Conservation (phyloP, 768 basidiomycete genomes). For the Hemileccinum impolitum region DNA sequence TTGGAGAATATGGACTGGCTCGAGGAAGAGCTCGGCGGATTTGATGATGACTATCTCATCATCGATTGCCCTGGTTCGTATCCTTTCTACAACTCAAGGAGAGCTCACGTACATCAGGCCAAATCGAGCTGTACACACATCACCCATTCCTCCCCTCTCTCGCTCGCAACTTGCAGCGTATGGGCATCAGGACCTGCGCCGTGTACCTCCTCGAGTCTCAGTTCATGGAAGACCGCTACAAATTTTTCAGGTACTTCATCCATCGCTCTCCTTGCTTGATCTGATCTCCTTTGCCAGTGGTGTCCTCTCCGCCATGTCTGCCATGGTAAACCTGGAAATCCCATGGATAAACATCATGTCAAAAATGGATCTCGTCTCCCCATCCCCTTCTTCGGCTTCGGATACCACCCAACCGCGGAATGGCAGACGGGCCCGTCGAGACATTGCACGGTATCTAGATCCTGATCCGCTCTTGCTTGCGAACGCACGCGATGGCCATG, state of each 20-base stretch:
- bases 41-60: conserved; percentile 92
- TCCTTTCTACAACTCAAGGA: background rate
- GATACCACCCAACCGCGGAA: conserved; percentile 58
- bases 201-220: conserved; percentile 95
- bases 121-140: conserved; percentile 98
- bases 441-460: conserved; percentile 94
- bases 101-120: conserved; percentile 49
- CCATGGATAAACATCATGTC: conserved; percentile 99
- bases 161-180: conserved; percentile 65
- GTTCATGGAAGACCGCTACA: conserved; percentile 99
- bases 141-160: conserved; percentile 94
- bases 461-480: conserved; percentile 89
- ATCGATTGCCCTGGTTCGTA: conserved; percentile 83
- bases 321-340: conserved; percentile 97
- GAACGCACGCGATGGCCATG: conserved; percentile 46
- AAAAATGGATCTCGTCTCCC: conserved; percentile 95
- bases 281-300: conserved; percentile 50
- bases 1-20: conserved; percentile 98
- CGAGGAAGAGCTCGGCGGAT: conserved; percentile 92
- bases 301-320: conserved; percentile 96
- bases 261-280: background rate
- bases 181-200: conserved; percentile 85
- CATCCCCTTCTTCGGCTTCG: conserved; percentile 25
- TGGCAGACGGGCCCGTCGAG: conserved; percentile 66
- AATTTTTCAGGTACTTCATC: conserved; percentile 79